phyloP scores from a whole-genome alignment of 306 rosid genomes.

The Chamaecrista fasciculata region DNA sequence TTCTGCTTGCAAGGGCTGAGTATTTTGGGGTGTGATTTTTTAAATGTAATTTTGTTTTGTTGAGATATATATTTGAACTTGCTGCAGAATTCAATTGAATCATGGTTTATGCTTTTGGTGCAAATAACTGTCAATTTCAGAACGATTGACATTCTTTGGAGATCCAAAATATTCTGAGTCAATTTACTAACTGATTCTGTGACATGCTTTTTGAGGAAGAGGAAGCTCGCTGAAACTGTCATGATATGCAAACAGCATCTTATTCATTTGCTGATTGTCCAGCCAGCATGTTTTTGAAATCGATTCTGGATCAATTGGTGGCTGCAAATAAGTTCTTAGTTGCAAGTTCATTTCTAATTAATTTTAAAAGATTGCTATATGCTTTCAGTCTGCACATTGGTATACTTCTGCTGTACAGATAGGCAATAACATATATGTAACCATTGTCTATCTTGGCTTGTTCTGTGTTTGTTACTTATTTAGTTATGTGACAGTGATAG shows the following conservation, averaged over 20 bases:
- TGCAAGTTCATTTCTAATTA: neutral
- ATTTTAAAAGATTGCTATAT: neutral
- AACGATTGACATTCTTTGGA: neutral
- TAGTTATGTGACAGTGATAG: neutral
- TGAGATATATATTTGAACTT: neutral
- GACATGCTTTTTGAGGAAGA: neutral
- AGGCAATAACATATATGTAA: neutral
- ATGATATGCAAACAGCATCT: neutral
- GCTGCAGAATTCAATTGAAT: neutral
- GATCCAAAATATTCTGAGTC: neutral
- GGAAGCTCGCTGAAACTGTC: neutral
- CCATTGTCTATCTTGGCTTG: neutral
- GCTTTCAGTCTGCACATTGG: neutral
- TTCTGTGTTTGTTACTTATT: neutral
- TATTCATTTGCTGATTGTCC: neutral
- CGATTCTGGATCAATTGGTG: neutral
- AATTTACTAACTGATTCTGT: neutral
- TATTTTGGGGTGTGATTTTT: neutral
- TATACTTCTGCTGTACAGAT: neutral
- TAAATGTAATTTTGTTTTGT: neutral
- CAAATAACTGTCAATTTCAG: neutral
- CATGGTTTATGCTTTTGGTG: neutral
- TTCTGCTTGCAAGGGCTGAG: neutral
- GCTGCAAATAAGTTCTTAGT: neutral
- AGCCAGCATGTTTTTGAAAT: neutral